Evolutionary conservation across 2,329 filamentous ascomycete genomes (phyloP).

Genomic region (Nannizzia gypsea): DNA sequence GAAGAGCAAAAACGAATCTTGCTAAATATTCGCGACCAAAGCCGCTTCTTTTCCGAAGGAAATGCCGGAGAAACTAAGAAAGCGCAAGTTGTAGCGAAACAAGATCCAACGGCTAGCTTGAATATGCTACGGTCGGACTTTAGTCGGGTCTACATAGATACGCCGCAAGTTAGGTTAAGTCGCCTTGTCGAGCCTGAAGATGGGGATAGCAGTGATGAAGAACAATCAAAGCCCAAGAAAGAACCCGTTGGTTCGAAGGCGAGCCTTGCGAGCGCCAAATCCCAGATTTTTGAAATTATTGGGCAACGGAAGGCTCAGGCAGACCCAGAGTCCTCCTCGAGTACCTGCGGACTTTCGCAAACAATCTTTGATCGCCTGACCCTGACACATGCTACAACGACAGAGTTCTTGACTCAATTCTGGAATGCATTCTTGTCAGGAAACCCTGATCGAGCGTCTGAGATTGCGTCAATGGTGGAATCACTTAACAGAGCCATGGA

Average conservation of each 20-base stretch:
- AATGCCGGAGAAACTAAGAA: slow-evolving; percentile 32
- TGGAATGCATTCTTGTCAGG: slow-evolving; percentile 88
- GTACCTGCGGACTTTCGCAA: slow-evolving; percentile 37
- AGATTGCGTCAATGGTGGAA: slow-evolving; percentile 71
- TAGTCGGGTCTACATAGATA: slow-evolving; percentile 32
- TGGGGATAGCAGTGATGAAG: slow-evolving; percentile 55
- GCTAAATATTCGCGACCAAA: slow-evolving; percentile 80
- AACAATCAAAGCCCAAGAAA: slow-evolving; percentile 36
- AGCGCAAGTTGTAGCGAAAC: slow-evolving; percentile 51
- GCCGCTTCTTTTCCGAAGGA: slow-evolving; percentile 58
- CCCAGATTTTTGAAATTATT: slow-evolving; percentile 48
- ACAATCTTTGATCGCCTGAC: slow-evolving; percentile 50
- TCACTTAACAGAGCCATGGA: slow-evolving; percentile 65
- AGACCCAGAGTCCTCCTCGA: slow-evolving; percentile 26
- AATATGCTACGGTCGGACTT: slow-evolving; percentile 53
- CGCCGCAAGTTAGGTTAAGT: slow-evolving; percentile 56
- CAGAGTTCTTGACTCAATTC: slow-evolving; percentile 95
- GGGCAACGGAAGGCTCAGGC: slow-evolving; percentile 44
- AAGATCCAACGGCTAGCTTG: slow-evolving; percentile 58
- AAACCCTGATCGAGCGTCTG: slow-evolving; percentile 64
- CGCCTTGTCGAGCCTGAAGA: slow-evolving; percentile 44
- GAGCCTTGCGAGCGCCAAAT: slow-evolving; percentile 45
- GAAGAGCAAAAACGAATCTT: slow-evolving; percentile 64
- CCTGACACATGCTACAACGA: slow-evolving; percentile 80
- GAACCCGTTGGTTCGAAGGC: slow-evolving; percentile 53